These are phyloP conservation scores for Gillenia trifoliata DNA, from an alignment of 306 rosid genomes.

Conservation along the genomic window DNA sequence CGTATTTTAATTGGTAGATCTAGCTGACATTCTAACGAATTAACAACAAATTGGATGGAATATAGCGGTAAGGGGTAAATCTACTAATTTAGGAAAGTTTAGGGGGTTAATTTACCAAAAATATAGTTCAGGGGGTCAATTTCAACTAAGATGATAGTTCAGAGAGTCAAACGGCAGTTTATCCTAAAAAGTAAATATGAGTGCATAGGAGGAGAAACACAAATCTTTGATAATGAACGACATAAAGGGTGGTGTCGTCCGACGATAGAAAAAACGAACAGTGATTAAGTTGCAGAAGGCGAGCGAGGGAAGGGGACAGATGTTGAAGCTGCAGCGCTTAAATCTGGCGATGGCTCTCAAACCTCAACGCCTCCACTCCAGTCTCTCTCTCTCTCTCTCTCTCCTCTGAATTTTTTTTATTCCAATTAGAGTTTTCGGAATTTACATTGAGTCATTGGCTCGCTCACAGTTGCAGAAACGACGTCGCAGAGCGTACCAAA, in stretches of 20 bases:
- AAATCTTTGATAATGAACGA: background rate
- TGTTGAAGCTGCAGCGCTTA: constrained; percentile 25
- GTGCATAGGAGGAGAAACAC: no score
- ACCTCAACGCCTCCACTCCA: constrained; percentile 44
- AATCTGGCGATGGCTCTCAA: constrained; percentile 49
- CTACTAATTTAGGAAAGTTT: no score
- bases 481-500: constrained; percentile 37
- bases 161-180: no score
- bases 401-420: background rate
- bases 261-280: background rate
- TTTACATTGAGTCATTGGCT: background rate
- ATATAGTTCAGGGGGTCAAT: no score
- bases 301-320: background rate
- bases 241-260: background rate
- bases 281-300: background rate
- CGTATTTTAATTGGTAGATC: no score
- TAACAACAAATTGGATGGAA: no score
- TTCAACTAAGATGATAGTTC: no score
- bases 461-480: constrained; percentile 40
- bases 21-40: no score
- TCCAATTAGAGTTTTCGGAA: background rate
- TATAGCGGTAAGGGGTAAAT: no score
- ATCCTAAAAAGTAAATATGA: no score
- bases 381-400: constrained; percentile 20
- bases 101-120: no score